Evolutionary conservation across 257 asterid genomes (phyloP).

Genomic region (Asclepias syriaca): DNA sequence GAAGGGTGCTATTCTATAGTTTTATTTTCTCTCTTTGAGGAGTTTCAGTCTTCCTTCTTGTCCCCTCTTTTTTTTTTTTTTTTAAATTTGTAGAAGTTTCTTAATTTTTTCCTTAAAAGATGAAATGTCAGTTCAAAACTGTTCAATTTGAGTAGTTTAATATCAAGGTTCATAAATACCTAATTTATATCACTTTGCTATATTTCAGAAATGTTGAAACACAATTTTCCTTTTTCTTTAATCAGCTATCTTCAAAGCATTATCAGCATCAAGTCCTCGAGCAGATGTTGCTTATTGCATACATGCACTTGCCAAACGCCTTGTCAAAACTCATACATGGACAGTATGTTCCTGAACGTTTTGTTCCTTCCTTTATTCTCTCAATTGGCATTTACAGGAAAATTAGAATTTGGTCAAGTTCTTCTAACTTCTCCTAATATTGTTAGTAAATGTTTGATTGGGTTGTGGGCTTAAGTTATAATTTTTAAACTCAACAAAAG

Average conservation of each 20-base stretch:
- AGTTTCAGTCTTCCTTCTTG: too few relatives aligned
- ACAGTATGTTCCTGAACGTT: constrained; percentile 41
- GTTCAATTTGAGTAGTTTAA: neutral
- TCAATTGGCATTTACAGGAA: neutral
- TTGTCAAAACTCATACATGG: constrained; percentile 67
- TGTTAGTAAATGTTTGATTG: neutral
- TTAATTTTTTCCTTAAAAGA: neutral
- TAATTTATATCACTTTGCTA: neutral
- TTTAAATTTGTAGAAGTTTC: neutral
- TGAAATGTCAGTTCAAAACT: neutral
- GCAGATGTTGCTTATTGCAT: constrained; percentile 76
- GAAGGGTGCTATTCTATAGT: neutral
- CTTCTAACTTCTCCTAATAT: neutral
- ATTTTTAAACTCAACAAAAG: neutral
- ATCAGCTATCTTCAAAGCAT: constrained; percentile 60
- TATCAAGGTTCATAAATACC: neutral
- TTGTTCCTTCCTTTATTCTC: constrained; percentile 2
- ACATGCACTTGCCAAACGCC: constrained; percentile 61
- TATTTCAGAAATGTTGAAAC: neutral
- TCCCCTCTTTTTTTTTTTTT: too few relatives aligned
- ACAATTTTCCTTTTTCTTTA: constrained; percentile 8
- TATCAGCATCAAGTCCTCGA: constrained; percentile 67
- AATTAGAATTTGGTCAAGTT: neutral
- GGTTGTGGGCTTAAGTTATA: neutral
- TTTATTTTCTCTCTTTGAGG: neutral